Evolutionary conservation across 805 yeast species (phyloP).

Genomic region (Cyberlindnera subsufficiens): DNA sequence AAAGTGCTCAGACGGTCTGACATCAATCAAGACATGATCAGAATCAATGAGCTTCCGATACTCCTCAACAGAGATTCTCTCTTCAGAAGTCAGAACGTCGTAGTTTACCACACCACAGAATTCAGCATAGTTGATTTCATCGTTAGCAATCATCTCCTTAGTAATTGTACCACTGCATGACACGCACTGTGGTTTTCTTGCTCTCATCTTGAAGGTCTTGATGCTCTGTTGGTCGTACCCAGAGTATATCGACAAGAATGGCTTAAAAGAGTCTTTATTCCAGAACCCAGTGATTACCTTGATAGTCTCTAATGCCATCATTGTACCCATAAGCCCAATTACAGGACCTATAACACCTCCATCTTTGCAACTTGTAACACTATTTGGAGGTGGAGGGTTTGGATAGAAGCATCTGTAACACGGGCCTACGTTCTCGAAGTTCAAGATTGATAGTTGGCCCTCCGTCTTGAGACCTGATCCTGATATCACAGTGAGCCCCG

Average conservation of each 20-base stretch:
- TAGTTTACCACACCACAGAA: conserved; percentile 67
- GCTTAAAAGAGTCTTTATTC: conserved; percentile 46
- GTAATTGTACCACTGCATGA: conserved; percentile 56
- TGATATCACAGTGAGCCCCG: conserved; percentile 70
- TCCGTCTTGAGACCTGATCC: conserved; percentile 91
- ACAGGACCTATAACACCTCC: conserved; percentile 95
- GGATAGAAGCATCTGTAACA: conserved; percentile 96
- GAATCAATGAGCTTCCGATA: conserved; percentile 15
- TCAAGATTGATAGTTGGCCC: conserved; percentile 80
- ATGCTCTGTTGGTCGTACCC: conserved; percentile 64
- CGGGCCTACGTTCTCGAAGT: conserved; percentile 66
- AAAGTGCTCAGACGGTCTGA: conserved; percentile 75
- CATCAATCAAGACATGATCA: conserved; percentile 53
- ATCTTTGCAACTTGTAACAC: conserved; percentile 82
- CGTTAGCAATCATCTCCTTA: conserved; percentile 36
- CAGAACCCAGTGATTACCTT: conserved; percentile 63
- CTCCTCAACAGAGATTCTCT: conserved; percentile 43
- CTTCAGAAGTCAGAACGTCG: conserved; percentile 36
- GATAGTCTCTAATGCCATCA: conserved; percentile 85
- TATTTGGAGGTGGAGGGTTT: conserved; percentile 77
- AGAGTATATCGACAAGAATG: conserved; percentile 62
- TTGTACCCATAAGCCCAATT: conserved; percentile 84
- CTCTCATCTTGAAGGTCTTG: conserved; percentile 76
- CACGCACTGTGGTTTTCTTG: conserved; percentile 50
- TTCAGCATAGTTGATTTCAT: conserved; percentile 52